Evolutionary conservation across 2,329 filamentous ascomycete species (phyloP).

Genomic region (Rhinocladiella similis): DNA sequence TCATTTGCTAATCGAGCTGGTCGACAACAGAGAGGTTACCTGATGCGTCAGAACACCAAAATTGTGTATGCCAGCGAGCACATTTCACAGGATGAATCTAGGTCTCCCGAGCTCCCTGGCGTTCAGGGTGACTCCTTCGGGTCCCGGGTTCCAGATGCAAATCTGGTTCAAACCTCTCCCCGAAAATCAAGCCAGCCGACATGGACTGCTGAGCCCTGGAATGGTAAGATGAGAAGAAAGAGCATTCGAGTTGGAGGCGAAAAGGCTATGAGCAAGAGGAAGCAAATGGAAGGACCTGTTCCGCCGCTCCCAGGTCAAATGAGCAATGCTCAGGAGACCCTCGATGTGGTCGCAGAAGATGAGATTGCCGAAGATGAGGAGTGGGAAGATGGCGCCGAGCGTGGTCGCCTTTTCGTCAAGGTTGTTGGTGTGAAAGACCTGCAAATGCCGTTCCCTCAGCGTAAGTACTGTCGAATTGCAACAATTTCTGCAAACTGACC

Average conservation of each 20-base stretch:
- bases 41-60: constrained; percentile 98
- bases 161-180: constrained; percentile 53
- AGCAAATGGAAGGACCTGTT: constrained; percentile 63
- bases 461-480: constrained; percentile 55
- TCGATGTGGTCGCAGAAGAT: constrained; percentile 69
- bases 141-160: constrained; percentile 33
- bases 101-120: constrained; percentile 17
- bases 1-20: constrained; percentile 63
- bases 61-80: constrained; percentile 84
- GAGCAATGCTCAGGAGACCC: constrained; percentile 67
- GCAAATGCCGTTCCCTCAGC: constrained; percentile 84
- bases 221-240: constrained; percentile 70
- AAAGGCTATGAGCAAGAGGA: constrained; percentile 56
- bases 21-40: constrained; percentile 85
- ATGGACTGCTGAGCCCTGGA: constrained; percentile 98
- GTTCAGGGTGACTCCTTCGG: constrained; percentile 43
- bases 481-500: constrained; percentile 30
- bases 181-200: constrained; percentile 83
- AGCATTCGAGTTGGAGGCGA: constrained; percentile 60
- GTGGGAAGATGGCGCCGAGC: constrained; percentile 77
- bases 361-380: constrained; percentile 56
- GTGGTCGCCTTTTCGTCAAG: constrained; percentile 93
- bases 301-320: constrained; percentile 86
- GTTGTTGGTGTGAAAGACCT: constrained; percentile 98
- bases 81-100: constrained; percentile 60